Evolutionary conservation across 1,284 basidiomycete genomes (phyloP).

Genomic region (Sanghuangporus baumii): DNA sequence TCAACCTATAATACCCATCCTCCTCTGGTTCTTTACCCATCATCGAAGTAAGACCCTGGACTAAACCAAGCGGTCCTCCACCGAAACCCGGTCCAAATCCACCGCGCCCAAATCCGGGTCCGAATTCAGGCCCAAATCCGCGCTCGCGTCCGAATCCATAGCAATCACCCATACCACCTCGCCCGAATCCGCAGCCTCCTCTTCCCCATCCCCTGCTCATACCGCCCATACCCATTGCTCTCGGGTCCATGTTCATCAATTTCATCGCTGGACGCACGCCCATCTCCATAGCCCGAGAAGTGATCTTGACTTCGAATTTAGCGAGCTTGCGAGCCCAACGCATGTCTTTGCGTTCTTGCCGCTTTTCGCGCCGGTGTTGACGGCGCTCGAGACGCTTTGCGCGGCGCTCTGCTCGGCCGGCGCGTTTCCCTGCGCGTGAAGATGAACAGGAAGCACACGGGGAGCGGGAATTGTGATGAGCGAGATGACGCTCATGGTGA

Average conservation of each 20-base stretch:
- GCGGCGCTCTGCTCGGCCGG: background rate
- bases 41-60: background rate
- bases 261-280: background rate
- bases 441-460: background rate
- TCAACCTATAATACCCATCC: slow-evolving; percentile 16
- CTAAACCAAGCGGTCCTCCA: background rate
- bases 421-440: background rate
- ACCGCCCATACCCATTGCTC: background rate
- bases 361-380: background rate
- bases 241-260: background rate
- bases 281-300: background rate
- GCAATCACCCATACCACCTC: background rate
- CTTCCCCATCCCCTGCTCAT: background rate
- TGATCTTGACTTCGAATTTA: background rate
- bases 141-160: background rate
- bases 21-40: background rate
- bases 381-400: background rate
- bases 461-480: background rate
- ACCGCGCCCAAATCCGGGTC: background rate
- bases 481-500: background rate
- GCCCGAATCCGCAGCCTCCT: background rate
- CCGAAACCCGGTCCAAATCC: background rate
- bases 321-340: background rate
- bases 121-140: background rate
- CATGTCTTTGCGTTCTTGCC: background rate